Percentiles rank a stretch among this genome's conserved stretches.
Conservation (phyloP, 2,329 filamentous ascomycete species). For the Chaetomium sp. region DNA sequence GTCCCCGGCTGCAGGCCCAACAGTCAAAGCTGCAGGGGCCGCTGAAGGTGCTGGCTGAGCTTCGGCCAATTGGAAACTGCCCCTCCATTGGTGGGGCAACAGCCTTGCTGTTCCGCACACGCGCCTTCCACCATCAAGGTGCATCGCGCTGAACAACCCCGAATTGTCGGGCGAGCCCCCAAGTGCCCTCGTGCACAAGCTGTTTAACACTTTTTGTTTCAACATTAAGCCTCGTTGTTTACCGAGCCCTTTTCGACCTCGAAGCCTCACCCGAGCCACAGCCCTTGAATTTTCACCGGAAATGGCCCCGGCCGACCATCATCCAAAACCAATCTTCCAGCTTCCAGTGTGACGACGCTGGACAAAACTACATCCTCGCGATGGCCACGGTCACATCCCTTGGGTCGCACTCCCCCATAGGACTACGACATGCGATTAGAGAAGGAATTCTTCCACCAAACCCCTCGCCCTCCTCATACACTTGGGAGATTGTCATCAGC, state of each 20-base stretch:
- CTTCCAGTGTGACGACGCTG: conserved; percentile 1
- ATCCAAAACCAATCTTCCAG: neutral
- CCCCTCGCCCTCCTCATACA: conserved; percentile 59
- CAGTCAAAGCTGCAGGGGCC: conserved; percentile 12
- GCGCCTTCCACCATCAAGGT: conserved; percentile 11
- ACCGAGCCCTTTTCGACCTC: too few species aligned
- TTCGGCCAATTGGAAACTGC: conserved; percentile 19
- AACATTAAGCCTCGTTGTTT: too few species aligned
- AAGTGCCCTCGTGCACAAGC: neutral
- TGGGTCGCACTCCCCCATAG: conserved; percentile 82
- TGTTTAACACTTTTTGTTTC: neutral
- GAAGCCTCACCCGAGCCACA: neutral
- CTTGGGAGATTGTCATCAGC: conserved; percentile 60
- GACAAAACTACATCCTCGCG: neutral
- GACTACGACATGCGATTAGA: conserved; percentile 72
- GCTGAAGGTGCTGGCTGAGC: neutral
- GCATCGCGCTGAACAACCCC: neutral
- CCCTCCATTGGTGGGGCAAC: conserved; percentile 14
- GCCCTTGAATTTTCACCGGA: neutral
- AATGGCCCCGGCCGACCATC: conserved; percentile 7
- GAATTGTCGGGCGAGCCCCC: neutral
- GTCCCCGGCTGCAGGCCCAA: neutral
- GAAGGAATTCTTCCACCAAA: conserved; percentile 70
- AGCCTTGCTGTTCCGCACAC: neutral
- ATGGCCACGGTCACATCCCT: conserved; percentile 93